Evolutionary conservation across 441 rosid species (phyloP).

Genomic region (Arabidopsis lyrata): DNA sequence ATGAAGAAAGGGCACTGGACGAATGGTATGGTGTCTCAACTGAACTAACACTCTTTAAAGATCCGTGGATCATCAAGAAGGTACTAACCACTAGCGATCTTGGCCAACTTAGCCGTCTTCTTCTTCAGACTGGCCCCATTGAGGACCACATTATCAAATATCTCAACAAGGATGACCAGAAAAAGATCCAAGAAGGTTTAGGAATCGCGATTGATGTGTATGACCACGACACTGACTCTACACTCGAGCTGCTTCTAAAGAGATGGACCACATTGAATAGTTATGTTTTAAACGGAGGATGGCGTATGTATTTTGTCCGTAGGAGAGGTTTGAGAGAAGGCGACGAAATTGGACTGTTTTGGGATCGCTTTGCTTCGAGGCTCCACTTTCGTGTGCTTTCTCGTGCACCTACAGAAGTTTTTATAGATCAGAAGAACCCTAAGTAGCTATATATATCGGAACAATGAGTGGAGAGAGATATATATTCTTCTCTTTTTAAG

Average conservation of each 20-base stretch:
- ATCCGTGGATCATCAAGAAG: conserved; percentile 38
- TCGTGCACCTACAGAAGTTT: background rate
- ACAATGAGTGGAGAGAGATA: background rate
- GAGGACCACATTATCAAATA: conserved; percentile 15
- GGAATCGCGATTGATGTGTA: conserved; percentile 16
- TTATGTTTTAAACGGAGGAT: conserved; percentile 27
- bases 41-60: conserved; percentile 15
- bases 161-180: background rate
- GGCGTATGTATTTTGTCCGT: conserved; percentile 20
- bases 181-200: conserved; percentile 1
- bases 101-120: conserved; percentile 21
- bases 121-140: background rate
- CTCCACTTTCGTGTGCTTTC: conserved; percentile 33
- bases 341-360: conserved; percentile 33
- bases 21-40: conserved; percentile 20
- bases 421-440: conserved; percentile 3
- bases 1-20: conserved; percentile 22
- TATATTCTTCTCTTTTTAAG: background rate
- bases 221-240: conserved; percentile 32
- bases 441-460: background rate
- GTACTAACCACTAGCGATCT: conserved; percentile 25
- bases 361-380: conserved; percentile 27
- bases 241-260: conserved; percentile 15
- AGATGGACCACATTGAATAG: background rate
- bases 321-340: conserved; percentile 23